Evolutionary conservation across 1,139 yeast genomes (phyloP).

Genomic region (Meyerozyma sp.): DNA sequence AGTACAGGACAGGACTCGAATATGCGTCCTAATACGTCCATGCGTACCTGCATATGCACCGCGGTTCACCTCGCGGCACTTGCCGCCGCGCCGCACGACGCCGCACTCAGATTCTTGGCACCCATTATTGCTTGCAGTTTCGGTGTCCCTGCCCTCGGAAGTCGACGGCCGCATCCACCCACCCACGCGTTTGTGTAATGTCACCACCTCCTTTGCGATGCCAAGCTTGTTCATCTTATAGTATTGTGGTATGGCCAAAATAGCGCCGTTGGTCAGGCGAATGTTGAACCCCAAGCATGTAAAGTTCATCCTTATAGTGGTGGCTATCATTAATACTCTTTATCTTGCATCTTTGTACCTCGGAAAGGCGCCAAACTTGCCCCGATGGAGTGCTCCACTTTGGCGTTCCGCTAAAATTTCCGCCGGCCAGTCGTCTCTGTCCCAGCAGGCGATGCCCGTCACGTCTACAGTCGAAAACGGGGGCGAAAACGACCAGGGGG

Average conservation of each 20-base stretch:
- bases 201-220: background rate
- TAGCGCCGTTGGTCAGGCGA: slow-evolving; percentile 1
- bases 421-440: background rate
- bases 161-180: background rate
- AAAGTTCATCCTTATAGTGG: background rate
- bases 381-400: background rate
- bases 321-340: slow-evolving; percentile 1
- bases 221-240: background rate
- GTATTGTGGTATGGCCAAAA: background rate
- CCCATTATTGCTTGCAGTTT: no score
- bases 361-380: background rate
- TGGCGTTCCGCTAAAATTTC: background rate
- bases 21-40: no score
- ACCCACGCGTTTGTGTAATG: background rate
- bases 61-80: no score
- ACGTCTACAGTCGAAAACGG: background rate
- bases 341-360: background rate
- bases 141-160: no score
- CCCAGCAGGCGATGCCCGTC: background rate
- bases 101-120: no score
- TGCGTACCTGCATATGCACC: no score
- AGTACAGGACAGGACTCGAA: no score
- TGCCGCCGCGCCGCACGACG: no score
- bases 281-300: background rate
- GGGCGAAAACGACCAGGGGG: background rate